Evolutionary conservation across 768 basidiomycete species (phyloP), one percentile per base, ranked within the genome.

Genomic region (Suillus alpinus): DNA sequence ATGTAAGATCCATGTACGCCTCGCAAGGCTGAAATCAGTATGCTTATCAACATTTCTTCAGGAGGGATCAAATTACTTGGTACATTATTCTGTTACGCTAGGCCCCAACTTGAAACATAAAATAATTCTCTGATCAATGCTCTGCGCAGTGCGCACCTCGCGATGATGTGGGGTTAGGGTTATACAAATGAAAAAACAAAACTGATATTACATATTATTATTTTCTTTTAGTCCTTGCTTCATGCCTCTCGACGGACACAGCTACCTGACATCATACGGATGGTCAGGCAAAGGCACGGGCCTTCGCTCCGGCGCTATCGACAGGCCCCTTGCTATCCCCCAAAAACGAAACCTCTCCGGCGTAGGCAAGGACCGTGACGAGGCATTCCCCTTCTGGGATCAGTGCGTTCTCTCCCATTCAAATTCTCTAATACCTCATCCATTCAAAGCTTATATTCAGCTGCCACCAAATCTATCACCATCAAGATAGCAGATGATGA

Each of bases 361-460:
- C 2, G 74, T 98, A 60, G 95, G 95, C 59, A 95, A 94, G 72
- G 93, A 98, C 73, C 83, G 94, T 65, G 95, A 96, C 68, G 94
- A 95, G 67, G 93, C 94, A 0, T 94, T 95, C 71, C 94, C 95
- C 56, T 98, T 98, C 83, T 98, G 95, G 95, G 95, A 98, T 72
- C 94, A 97, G 94, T 96, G 67, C 74, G 92, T 82, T 50, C 39
- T 51, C n/a, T 16, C 56, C 34, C 56, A 23, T 31, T 18, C n/a
- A 16, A 39, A 55, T 52, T 63, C 41, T 36, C 14, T 47, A 3
- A 20, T 57, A 23, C 36, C 56, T 57, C 29, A 16, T 59, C 6
- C n/a, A 8, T 12, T 55, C 50, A 40, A 23, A 74, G 74, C 53
- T 74, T 96, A 57, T 97, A 92, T 73, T 77, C 88, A 1, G 86